Percentiles rank a stretch among this genome's conserved stretches.
Evolutionary conservation across 1,284 basidiomycete species (phyloP).

Genomic region (Pyrrhoderma lamaoense): DNA sequence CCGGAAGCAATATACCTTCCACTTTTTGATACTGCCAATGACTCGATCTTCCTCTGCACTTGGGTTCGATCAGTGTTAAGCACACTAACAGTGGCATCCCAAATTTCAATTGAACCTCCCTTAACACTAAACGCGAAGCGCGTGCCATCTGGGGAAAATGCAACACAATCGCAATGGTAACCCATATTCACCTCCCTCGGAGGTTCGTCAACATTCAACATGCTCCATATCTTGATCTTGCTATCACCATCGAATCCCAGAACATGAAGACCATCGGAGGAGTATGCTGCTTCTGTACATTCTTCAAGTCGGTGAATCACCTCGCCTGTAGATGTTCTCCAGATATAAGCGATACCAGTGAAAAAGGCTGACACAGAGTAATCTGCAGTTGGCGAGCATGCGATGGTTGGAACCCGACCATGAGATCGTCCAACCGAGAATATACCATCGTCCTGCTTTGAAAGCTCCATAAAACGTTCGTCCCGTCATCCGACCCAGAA

Average conservation of each 20-base stretch:
- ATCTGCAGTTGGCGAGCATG: slow-evolving; percentile 6
- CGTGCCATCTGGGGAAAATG: slow-evolving; percentile 6
- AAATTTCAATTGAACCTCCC: not conserved
- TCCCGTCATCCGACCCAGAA: slow-evolving; percentile 17
- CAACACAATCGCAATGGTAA: not conserved
- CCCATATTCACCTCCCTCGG: not conserved
- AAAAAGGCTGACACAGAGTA: no score
- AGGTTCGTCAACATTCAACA: no score
- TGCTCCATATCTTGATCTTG: no score
- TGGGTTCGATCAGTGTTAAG: not conserved
- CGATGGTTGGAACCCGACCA: not conserved
- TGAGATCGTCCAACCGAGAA: slow-evolving; percentile 7
- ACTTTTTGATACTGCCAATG: slow-evolving; percentile 2
- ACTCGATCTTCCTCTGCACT: not conserved
- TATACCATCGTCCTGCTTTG: not conserved
- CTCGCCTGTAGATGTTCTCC: no score
- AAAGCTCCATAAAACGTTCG: slow-evolving; percentile 16
- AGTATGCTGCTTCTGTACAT: no score
- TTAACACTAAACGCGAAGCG: not conserved
- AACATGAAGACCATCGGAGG: no score
- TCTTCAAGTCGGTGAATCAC: no score
- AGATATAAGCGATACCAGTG: no score
- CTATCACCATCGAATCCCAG: no score
- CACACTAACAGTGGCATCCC: not conserved
- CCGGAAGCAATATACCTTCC: slow-evolving; percentile 3